Evolutionary conservation across 1,139 yeast species (phyloP).

Genomic region (Taphrina sp.): DNA sequence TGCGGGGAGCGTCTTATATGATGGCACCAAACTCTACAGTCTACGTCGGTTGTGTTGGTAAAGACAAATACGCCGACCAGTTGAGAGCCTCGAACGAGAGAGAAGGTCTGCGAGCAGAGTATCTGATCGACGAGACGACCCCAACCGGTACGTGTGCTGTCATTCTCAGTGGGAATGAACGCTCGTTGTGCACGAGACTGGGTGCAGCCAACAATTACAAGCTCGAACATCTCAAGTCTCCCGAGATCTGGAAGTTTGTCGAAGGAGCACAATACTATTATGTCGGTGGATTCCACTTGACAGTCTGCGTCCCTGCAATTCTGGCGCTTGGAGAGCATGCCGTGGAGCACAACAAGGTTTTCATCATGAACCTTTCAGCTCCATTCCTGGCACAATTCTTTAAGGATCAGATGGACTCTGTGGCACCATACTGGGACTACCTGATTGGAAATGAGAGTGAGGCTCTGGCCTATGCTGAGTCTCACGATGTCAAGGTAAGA

Average conservation of each 20-base stretch:
- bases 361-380: constrained; percentile 85
- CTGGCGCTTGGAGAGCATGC: constrained; percentile 86
- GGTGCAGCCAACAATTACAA: constrained; percentile 98
- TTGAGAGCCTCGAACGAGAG: constrained; percentile 75
- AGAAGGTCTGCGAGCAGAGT: constrained; percentile 85
- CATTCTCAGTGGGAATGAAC: constrained; percentile 77
- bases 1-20: constrained; percentile 95
- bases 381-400: constrained; percentile 95
- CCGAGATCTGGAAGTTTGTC: constrained; percentile 87
- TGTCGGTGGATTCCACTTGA: constrained; percentile 97
- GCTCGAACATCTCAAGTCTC: constrained; percentile 77
- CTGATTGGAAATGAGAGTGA: constrained; percentile 95
- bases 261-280: constrained; percentile 78
- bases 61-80: constrained; percentile 81
- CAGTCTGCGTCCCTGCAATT: constrained; percentile 96
- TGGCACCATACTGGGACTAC: constrained; percentile 83
- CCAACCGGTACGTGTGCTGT: constrained; percentile 99
- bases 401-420: constrained; percentile 81
- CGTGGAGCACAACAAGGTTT: constrained; percentile 70
- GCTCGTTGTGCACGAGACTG: constrained; percentile 92
- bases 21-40: constrained; percentile 79
- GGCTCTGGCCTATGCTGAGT: constrained; percentile 89
- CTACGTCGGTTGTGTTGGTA: constrained; percentile 95
- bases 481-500: constrained; percentile 53
- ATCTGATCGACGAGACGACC: constrained; percentile 61